Evolutionary conservation across 148 eudicot species (phyloP).

Genomic region (Chenopodium formosanum): DNA sequence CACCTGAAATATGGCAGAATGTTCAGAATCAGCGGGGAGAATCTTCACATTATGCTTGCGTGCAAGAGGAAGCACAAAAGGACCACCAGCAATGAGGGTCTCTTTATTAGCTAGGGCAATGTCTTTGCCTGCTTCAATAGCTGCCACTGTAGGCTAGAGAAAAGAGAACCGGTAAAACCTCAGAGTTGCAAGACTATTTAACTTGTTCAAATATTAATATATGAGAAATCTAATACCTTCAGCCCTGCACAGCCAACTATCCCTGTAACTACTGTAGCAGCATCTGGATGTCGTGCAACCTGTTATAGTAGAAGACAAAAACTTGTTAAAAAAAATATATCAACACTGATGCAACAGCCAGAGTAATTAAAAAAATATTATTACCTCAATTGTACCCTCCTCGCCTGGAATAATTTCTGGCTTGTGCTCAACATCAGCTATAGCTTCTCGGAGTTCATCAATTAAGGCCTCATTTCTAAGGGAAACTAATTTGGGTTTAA

Average conservation of each 20-base stretch:
- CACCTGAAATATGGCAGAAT: conserved; percentile 99
- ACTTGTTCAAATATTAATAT: background rate
- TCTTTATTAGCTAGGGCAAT: conserved; percentile 98
- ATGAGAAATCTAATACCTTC: conserved; percentile 43
- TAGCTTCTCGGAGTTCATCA: conserved; percentile 88
- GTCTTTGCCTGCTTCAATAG: conserved; percentile 95
- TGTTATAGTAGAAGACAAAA: conserved; percentile 28
- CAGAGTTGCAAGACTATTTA: conserved; percentile 3
- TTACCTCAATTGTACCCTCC: conserved; percentile 88
- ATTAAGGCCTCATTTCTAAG: conserved; percentile 69
- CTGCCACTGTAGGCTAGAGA: conserved; percentile 93
- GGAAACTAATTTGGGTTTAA: conserved; percentile 84
- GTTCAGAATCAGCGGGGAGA: conserved; percentile 99
- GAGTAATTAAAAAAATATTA: background rate
- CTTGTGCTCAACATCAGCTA: conserved; percentile 70
- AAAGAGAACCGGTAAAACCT: conserved; percentile 16
- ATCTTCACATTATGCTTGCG: conserved; percentile 94
- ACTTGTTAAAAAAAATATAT: background rate
- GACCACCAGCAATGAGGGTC: conserved; percentile 98
- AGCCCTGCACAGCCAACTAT: conserved; percentile 99
- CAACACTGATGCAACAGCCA: background rate
- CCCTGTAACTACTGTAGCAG: conserved; percentile 89
- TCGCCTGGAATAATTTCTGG: conserved; percentile 98
- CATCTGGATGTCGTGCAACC: conserved; percentile 99
- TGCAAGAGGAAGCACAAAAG: conserved; percentile 99